These are phyloP conservation scores for Glaciozyma antarctica DNA, from an alignment of 768 basidiomycete species.

Conservation along the genomic window DNA sequence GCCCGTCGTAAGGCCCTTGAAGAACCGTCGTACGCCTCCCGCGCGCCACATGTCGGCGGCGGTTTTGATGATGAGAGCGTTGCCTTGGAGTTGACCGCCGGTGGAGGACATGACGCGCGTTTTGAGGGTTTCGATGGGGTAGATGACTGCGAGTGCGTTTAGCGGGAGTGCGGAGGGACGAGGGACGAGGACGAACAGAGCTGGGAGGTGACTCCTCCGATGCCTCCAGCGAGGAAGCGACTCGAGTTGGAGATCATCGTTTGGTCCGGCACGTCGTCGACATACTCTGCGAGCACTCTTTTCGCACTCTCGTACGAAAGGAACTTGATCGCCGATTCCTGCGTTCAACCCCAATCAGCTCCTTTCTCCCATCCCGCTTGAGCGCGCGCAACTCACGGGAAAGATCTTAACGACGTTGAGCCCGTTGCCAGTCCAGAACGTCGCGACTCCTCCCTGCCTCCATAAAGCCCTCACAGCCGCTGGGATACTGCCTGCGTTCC, in stretches of 20 bases:
- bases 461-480: constrained; percentile 74
- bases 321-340: constrained; percentile 97
- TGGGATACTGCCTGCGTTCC: constrained; percentile 48
- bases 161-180: constrained; percentile 11
- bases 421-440: constrained; percentile 91
- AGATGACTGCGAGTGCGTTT: constrained; percentile 57
- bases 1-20: constrained; percentile 83
- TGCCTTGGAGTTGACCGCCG: constrained; percentile 44
- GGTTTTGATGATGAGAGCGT: constrained; percentile 49
- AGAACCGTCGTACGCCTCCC: constrained; percentile 74
- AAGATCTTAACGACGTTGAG: constrained; percentile 92
- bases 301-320: constrained; percentile 90
- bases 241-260: constrained; percentile 81
- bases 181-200: constrained; percentile 51
- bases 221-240: constrained; percentile 87
- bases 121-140: constrained; percentile 94
- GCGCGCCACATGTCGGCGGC: constrained; percentile 64
- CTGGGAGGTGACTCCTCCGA: constrained; percentile 90
- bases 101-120: constrained; percentile 96
- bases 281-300: constrained; percentile 83
- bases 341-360: constrained; percentile 1
- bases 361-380: neutral
- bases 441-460: constrained; percentile 72
- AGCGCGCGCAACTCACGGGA: constrained; percentile 44
- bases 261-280: constrained; percentile 80